Evolutionary conservation across 2,329 filamentous ascomycete genomes (phyloP).

Genomic region (Pseudopyricularia cyperi): DNA sequence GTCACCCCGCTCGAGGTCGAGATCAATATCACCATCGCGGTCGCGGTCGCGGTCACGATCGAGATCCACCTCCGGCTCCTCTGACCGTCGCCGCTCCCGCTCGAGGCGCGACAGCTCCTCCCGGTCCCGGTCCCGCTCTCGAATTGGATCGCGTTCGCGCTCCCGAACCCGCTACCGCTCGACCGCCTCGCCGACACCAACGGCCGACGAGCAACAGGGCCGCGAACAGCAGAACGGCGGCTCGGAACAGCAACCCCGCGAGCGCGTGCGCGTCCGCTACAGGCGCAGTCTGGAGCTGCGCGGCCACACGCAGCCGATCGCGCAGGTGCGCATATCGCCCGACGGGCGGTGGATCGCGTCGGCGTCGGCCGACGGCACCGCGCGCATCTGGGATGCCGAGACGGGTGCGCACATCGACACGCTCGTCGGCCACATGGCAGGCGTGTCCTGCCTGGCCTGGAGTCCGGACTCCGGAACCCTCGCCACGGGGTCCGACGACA

Average conservation of each 20-base stretch:
- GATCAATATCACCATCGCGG: slow-evolving; percentile 11
- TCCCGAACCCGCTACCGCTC: slow-evolving; percentile 19
- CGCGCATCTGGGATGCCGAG: slow-evolving; percentile 78
- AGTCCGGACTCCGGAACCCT: slow-evolving; percentile 76
- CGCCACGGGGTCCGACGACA: slow-evolving; percentile 90
- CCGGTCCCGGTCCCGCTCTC: slow-evolving; percentile 17
- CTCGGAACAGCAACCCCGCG: slow-evolving; percentile 37
- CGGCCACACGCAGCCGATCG: slow-evolving; percentile 68
- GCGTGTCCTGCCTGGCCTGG: slow-evolving; percentile 90
- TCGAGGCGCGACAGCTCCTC: slow-evolving; percentile 25
- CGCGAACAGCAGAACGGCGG: slow-evolving; percentile 17
- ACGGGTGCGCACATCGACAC: slow-evolving; percentile 76
- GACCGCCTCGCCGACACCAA: not conserved
- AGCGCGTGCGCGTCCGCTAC: slow-evolving; percentile 32
- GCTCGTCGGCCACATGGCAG: slow-evolving; percentile 84
- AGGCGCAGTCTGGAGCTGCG: slow-evolving; percentile 55
- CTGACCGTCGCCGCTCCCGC: slow-evolving; percentile 19
- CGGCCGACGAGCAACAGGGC: slow-evolving; percentile 12
- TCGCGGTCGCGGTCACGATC: slow-evolving; percentile 15
- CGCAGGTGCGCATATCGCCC: slow-evolving; percentile 81
- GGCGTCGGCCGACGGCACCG: slow-evolving; percentile 75
- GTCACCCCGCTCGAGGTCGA: slow-evolving; percentile 3
- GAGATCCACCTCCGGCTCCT: slow-evolving; percentile 17
- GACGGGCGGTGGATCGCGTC: slow-evolving; percentile 84
- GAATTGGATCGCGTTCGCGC: slow-evolving; percentile 14